Conservation (phyloP, 805 yeast species). For the Zygosaccharomyces bisporus region DNA sequence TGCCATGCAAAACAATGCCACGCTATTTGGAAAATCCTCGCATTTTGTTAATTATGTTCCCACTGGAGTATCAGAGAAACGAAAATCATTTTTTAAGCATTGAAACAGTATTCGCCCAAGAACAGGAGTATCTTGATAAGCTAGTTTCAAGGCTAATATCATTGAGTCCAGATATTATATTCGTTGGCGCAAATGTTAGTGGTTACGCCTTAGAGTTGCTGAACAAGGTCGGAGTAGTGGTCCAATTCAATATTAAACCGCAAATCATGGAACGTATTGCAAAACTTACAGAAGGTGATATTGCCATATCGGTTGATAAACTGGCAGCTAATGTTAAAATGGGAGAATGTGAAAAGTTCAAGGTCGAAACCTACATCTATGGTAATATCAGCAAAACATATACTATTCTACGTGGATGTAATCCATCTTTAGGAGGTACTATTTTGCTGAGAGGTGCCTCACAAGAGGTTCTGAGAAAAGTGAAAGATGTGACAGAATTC, state of each 20-base stretch:
- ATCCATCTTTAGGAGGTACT: conserved; percentile 72
- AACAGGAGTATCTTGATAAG: conserved; percentile 75
- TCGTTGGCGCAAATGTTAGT: conserved; percentile 75
- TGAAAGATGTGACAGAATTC: conserved; percentile 77
- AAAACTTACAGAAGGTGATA: conserved; percentile 75
- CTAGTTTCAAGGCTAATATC: conserved; percentile 74
- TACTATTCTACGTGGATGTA: conserved; percentile 76
- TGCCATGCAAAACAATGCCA: conserved; percentile 81
- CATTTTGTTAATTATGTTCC: conserved; percentile 80
- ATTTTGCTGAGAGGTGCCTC: conserved; percentile 80
- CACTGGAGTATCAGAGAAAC: conserved; percentile 75
- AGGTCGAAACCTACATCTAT: conserved; percentile 61
- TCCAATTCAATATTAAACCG: conserved; percentile 74
- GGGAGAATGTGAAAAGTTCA: conserved; percentile 72
- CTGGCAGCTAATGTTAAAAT: conserved; percentile 65
- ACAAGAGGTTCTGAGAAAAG: conserved; percentile 53
- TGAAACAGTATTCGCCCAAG: conserved; percentile 82
- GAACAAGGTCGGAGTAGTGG: conserved; percentile 73
- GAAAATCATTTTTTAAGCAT: conserved; percentile 79
- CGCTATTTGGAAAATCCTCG: conserved; percentile 59
- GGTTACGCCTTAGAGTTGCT: conserved; percentile 75
- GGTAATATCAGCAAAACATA: conserved; percentile 61
- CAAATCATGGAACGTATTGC: conserved; percentile 77
- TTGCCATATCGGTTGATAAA: conserved; percentile 81
- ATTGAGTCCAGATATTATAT: conserved; percentile 70